Evolutionary conservation across 2,329 filamentous ascomycete genomes (phyloP).

Genomic region (Dendryphion nanum): DNA sequence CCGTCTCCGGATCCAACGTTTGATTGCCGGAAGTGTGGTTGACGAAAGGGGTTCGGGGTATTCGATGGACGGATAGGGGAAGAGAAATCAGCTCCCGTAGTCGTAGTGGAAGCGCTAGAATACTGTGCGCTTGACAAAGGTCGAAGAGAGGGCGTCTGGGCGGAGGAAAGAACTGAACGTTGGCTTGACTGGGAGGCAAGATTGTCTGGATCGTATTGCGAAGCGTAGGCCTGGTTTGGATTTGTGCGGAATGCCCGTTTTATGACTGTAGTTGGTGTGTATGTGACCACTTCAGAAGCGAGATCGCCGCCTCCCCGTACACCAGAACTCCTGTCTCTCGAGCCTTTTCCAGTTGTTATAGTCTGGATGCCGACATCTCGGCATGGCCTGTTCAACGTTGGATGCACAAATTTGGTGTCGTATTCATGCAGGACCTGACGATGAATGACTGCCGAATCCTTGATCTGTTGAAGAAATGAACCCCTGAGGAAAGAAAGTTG

Average conservation of each 20-base stretch:
- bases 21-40: slow-evolving; percentile 49
- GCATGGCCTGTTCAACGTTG: slow-evolving; percentile 77
- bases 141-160: slow-evolving; percentile 26
- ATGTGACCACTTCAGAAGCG: slow-evolving; percentile 56
- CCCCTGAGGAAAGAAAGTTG: slow-evolving; percentile 74
- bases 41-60: slow-evolving; percentile 50
- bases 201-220: slow-evolving; percentile 68
- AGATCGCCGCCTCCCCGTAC: slow-evolving; percentile 42
- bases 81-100: slow-evolving; percentile 40
- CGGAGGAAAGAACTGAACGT: slow-evolving; percentile 12
- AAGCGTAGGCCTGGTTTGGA: slow-evolving; percentile 77
- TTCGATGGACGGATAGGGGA: slow-evolving; percentile 48
- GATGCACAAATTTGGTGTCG: slow-evolving; percentile 92
- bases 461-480: slow-evolving; percentile 78
- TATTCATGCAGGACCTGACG: slow-evolving; percentile 94
- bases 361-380: slow-evolving; percentile 78
- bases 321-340: slow-evolving; percentile 33
- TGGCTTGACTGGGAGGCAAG: slow-evolving; percentile 13
- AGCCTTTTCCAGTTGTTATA: slow-evolving; percentile 33
- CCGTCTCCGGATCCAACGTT: slow-evolving; percentile 53
- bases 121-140: slow-evolving; percentile 29
- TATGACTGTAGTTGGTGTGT: slow-evolving; percentile 62
- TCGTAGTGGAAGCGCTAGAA: slow-evolving; percentile 38
- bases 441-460: slow-evolving; percentile 80
- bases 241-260: slow-evolving; percentile 77